These are phyloP conservation scores for Bolboschoenoplectus hybrid DNA, from an alignment of 202 grass and related monocot species.

Conservation along the genomic window DNA sequence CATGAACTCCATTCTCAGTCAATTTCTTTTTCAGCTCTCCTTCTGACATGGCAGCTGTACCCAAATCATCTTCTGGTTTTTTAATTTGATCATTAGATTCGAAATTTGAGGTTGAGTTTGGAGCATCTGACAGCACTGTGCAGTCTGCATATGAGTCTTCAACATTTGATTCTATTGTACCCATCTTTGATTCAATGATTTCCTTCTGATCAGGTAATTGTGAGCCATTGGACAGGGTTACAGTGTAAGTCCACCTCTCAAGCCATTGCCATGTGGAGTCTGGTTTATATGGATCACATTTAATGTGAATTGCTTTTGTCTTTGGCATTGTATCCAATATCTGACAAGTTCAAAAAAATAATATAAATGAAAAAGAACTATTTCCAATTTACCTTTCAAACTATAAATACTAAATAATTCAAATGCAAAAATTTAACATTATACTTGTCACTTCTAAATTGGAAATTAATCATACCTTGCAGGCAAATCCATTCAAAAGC, in stretches of 20 bases:
- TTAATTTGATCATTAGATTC: constrained; percentile 35
- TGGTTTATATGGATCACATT: constrained; percentile 81
- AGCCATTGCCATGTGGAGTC: constrained; percentile 92
- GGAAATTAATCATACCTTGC: constrained; percentile 60
- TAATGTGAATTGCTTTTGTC: constrained; percentile 71
- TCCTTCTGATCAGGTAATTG: constrained; percentile 43
- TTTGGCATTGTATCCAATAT: constrained; percentile 58
- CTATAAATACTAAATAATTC: constrained; percentile 7
- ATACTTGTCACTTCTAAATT: constrained; percentile 29
- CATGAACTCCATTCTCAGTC: constrained; percentile 43
- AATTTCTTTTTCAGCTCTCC: constrained; percentile 50
- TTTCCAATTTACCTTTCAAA: constrained; percentile 1
- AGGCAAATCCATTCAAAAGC: constrained; percentile 73
- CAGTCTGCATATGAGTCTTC: constrained; percentile 40
- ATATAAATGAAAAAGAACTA: constrained; percentile 25
- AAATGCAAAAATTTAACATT: background rate
- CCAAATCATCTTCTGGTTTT: constrained; percentile 40
- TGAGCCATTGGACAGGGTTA: constrained; percentile 36
- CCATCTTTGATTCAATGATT: constrained; percentile 43
- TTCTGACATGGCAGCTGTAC: constrained; percentile 36
- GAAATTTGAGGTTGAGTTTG: constrained; percentile 47
- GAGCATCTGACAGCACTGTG: constrained; percentile 40
- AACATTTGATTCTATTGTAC: constrained; percentile 38
- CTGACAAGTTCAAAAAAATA: constrained; percentile 53
- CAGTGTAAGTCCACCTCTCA: constrained; percentile 79